Base-by-base conservation (phyloP, 495 filamentous ascomycete species). In the Lasiosphaeris hirsuta region DNA sequence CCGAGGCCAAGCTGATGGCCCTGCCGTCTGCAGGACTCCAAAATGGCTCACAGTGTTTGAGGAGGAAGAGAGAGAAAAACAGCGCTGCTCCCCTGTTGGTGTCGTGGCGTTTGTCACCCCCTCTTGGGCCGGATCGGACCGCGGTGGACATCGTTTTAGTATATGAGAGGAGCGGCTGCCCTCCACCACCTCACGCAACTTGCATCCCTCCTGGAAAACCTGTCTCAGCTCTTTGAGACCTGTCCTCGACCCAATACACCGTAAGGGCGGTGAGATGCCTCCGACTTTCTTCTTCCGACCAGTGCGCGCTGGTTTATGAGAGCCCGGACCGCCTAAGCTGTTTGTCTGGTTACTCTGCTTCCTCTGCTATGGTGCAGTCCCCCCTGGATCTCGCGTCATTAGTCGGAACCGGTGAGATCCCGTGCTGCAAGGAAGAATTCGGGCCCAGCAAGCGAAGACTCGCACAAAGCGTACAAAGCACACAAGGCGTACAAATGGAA, bases 221-320 rank as follows among this genome's bases (percentile, higher is more conserved):
- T 17, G 11, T 40, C 37, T 40, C 37, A 8, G 7, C 35, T 51
- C 40, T 34, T 17, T 17, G 13, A 11, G 8, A 18, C 11, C n/a
- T 36, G n/a, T 19, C 23, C 42, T n/a, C 35, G 17, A n/a, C 35
- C 45, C 43, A 36, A 51, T 33, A 15, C 35, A 18, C 54, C 50
- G 50, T 41, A 65, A 61, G 58, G 57, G 69, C 69, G 64, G 69
- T 71, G 66, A 71, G 64, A 69, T 71, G 69, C 62, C 42, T 68
- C 69, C 56, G 59, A 63, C 58, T 37, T 69, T 61, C 67, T 71
- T 69, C 59, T 71, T 71, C 48, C 64, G 69, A 64, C 69, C 68
- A 40, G 65, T 71, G 3, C 66, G 69, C 46, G 55, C 62, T 57
- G 62, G 64, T 40, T 58, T 66, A 59, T 71, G 63, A 67, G 57